Evolutionary conservation across 202 grass and related monocot genomes (phyloP), one percentile per base, ranked within the genome.

Genomic region (Panicum virgatum): DNA sequence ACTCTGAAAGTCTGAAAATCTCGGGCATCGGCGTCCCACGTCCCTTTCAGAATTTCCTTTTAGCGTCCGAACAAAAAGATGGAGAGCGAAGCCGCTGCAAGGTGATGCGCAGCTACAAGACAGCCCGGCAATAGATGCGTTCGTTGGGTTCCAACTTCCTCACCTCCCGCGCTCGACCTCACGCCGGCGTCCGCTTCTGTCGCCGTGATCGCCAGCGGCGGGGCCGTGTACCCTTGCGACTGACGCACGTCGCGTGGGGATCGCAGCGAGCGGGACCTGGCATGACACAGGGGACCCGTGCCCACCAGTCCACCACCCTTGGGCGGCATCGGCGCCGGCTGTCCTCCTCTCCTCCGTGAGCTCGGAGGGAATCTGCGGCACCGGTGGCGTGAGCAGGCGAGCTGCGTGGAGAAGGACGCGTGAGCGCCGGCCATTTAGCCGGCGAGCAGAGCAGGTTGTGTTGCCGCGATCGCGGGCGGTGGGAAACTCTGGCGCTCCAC

Each of bases 21-120:
- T 50, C 12, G 34, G 40, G 30, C 83, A 40, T 67, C 66, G 44
- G 37, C 29, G 29, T 53, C 59, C 34, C 46, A 64, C 46, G 66
- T 80, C 76, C 25, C 58, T 80, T 56, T 80, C 83, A 44, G 76
- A 54, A 80, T 62, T 85, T 32, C 30, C 70, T 57, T 30, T 44
- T 18, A 37, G 82, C 62, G 8, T 84, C 69, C 15, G 82, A 88
- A 84, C 82, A 88, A 88, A 60, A 80, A 25, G 80, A 75, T 76
- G 66, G 38, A 29, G 52, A 60, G 20, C 10, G 65, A 60, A 59
- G 39, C 50, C 57, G 9, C 66, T 12, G 14, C 23, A 9, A 53
- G 13, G 23, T 56, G 76, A 67, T 57, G 47, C 4, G 27, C 51
- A n/a, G 63, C 57, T 54, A 12, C 32, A 12, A 12, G 13, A 60